These are phyloP conservation scores for Apiospora marii DNA, from an alignment of 2,329 filamentous ascomycete species.

Conservation along the genomic window DNA sequence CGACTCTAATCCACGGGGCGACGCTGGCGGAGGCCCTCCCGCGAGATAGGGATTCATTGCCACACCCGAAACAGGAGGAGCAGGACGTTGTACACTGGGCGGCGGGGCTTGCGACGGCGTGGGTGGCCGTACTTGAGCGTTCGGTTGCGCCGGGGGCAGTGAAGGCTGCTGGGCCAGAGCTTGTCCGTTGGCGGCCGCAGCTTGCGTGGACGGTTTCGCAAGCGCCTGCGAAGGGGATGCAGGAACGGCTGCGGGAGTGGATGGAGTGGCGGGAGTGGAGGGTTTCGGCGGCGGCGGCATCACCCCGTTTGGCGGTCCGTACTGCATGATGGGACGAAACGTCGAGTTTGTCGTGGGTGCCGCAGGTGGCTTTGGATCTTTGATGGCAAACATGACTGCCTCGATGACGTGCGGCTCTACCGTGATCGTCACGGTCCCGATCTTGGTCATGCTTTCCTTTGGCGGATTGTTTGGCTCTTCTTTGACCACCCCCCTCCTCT, in stretches of 20 bases:
- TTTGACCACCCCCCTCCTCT: slow-evolving; percentile 69
- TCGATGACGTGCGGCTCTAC: slow-evolving; percentile 84
- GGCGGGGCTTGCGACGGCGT: slow-evolving; percentile 26
- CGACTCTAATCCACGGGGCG: slow-evolving; percentile 41
- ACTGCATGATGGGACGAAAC: slow-evolving; percentile 68
- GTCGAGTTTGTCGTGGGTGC: slow-evolving; percentile 43
- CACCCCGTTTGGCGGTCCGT: slow-evolving; percentile 68
- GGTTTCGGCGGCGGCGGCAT: slow-evolving; percentile 62
- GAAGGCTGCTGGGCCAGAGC: slow-evolving; percentile 28
- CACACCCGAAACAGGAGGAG: slow-evolving; percentile 17
- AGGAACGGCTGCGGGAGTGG: slow-evolving; percentile 11
- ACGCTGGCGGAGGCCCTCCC: slow-evolving; percentile 29
- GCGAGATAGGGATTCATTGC: slow-evolving; percentile 15
- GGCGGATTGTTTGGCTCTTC: slow-evolving; percentile 72
- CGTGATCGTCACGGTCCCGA: slow-evolving; percentile 76
- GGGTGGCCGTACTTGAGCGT: slow-evolving; percentile 3
- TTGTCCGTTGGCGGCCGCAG: slow-evolving; percentile 34
- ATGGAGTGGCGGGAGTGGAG: slow-evolving; percentile 30
- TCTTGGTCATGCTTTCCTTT: slow-evolving; percentile 75
- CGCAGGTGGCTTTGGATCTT: slow-evolving; percentile 64
- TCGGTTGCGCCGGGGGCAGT: slow-evolving; percentile 25
- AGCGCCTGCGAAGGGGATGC: slow-evolving; percentile 29
- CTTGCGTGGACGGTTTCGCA: slow-evolving; percentile 54
- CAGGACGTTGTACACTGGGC: slow-evolving; percentile 31
- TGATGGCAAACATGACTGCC: slow-evolving; percentile 76